Evolutionary conservation across 352 stramenopile genomes (phyloP).

Genomic region (Globisporangium emineosum): DNA sequence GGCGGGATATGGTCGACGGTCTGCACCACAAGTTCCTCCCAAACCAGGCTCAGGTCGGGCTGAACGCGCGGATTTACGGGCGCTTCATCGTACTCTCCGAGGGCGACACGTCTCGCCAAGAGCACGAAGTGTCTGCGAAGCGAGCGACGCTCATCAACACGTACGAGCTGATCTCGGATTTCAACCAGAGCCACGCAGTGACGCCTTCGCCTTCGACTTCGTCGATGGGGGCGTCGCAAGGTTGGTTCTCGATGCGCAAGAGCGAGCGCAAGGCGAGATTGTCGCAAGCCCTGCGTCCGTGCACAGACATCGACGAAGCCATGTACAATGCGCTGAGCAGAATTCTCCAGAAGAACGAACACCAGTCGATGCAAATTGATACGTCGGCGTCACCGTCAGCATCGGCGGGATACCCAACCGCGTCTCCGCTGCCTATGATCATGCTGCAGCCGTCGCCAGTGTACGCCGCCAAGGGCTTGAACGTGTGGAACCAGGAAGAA

Average conservation of each 20-base stretch:
- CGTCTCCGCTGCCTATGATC: background rate
- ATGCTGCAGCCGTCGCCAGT: conserved; percentile 8
- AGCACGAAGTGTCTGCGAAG: conserved; percentile 1
- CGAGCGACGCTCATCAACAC: conserved; percentile 3
- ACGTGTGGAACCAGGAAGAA: conserved; percentile 17
- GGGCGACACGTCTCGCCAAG: conserved; percentile 2
- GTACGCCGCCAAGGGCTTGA: conserved; percentile 11
- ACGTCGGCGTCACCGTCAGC: background rate
- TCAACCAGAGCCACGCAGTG: conserved; percentile 1
- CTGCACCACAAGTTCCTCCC: conserved; percentile 1
- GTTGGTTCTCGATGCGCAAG: conserved; percentile 15
- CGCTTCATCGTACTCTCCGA: conserved; percentile 14
- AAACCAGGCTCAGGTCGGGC: background rate
- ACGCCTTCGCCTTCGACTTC: background rate
- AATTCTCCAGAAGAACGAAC: conserved; percentile 1
- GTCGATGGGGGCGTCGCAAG: background rate
- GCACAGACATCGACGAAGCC: conserved; percentile 12
- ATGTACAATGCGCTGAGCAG: conserved; percentile 3
- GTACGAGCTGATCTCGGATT: conserved; percentile 11
- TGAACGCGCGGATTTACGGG: conserved; percentile 11
- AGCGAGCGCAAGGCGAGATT: conserved; percentile 9
- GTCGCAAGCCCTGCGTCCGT: conserved; percentile 6
- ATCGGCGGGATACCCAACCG: background rate
- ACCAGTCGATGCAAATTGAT: background rate
- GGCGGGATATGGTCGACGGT: conserved; percentile 8